Evolutionary conservation across 805 yeast genomes (phyloP).

Genomic region (Geotrichum ghanense): DNA sequence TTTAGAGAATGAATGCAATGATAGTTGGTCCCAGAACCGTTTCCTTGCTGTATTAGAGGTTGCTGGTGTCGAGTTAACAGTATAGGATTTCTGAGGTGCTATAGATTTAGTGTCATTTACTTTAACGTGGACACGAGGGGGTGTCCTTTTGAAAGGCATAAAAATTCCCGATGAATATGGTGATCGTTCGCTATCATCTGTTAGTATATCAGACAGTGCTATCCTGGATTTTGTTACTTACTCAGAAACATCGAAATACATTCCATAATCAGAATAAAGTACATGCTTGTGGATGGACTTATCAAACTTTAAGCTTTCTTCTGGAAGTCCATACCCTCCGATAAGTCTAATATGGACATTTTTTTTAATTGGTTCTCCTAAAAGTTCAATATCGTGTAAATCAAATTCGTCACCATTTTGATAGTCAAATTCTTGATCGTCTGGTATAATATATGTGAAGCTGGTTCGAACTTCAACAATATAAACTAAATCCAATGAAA

Average conservation of each 20-base stretch:
- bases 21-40: neutral
- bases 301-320: slow-evolving; percentile 11
- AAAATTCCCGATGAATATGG: slow-evolving; percentile 14
- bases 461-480: slow-evolving; percentile 16
- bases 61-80: neutral
- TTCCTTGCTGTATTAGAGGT: neutral
- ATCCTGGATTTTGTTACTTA: neutral
- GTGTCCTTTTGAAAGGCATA: slow-evolving; percentile 14
- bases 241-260: slow-evolving; percentile 12
- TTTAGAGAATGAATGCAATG: neutral
- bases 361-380: slow-evolving; percentile 5
- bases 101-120: neutral
- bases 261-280: slow-evolving; percentile 13
- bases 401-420: slow-evolving; percentile 1
- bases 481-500: slow-evolving; percentile 19
- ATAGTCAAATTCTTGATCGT: neutral
- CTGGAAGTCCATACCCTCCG: slow-evolving; percentile 11
- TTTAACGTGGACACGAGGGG: neutral
- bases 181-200: slow-evolving; percentile 5
- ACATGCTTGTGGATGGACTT: slow-evolving; percentile 12
- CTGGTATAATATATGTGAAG: slow-evolving; percentile 2
- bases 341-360: slow-evolving; percentile 10
- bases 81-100: neutral
- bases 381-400: neutral
- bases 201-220: too few relatives aligned